phyloP scores from a whole-genome alignment of 2,329 filamentous ascomycete species.

The Pyrenochaeta sp. region DNA sequence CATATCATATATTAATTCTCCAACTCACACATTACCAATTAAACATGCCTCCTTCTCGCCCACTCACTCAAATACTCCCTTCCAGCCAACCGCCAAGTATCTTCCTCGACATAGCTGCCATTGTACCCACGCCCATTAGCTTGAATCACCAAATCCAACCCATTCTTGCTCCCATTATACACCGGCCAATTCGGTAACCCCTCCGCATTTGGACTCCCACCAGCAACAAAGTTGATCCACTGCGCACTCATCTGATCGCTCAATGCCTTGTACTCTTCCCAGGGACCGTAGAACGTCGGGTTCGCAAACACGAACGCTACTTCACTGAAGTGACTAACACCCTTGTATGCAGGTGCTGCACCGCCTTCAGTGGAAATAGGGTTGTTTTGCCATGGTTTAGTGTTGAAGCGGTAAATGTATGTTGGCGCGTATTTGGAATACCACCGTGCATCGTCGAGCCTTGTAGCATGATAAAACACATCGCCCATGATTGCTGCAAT shows the following conservation, averaged over 20 bases:
- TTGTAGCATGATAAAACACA: constrained; percentile 64
- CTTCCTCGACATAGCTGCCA: constrained; percentile 53
- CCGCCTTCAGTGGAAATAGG: constrained; percentile 53
- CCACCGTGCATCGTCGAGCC: constrained; percentile 54
- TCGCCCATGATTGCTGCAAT: constrained; percentile 63
- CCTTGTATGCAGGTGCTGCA: constrained; percentile 52
- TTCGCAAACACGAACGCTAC: constrained; percentile 59
- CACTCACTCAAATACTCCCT: constrained; percentile 50
- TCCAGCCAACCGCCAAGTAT: constrained; percentile 55
- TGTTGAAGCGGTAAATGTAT: constrained; percentile 71
- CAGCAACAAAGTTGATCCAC: constrained; percentile 57
- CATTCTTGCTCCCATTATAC: constrained; percentile 48
- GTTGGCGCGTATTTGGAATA: constrained; percentile 59
- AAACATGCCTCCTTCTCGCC: constrained; percentile 51
- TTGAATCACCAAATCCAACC: constrained; percentile 57
- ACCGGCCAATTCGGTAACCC: constrained; percentile 51
- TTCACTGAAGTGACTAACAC: constrained; percentile 64
- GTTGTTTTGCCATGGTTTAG: constrained; percentile 40
- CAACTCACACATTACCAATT: not conserved
- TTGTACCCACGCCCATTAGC: constrained; percentile 51
- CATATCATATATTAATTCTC: no score
- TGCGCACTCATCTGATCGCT: constrained; percentile 55
- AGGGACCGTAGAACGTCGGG: constrained; percentile 48
- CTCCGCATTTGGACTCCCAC: constrained; percentile 49
- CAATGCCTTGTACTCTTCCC: constrained; percentile 51